Conservation (phyloP, 208 protist species). For the Leishmania braziliensis region DNA sequence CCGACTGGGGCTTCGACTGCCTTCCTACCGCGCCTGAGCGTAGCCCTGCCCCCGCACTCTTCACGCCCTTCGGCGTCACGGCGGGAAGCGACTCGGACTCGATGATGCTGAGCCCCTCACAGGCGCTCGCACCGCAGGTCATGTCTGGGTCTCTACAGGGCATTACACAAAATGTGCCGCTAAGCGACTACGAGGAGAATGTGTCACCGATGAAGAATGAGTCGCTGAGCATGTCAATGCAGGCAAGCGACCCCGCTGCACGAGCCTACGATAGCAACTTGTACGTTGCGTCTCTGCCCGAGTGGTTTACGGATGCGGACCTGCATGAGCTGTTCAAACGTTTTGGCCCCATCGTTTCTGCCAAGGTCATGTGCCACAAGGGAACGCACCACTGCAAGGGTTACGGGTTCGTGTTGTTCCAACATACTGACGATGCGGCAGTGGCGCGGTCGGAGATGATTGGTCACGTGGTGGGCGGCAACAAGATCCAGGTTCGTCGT, state of each 20-base stretch:
- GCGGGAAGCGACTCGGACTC: slow-evolving; percentile 7
- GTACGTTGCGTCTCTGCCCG: slow-evolving; percentile 69
- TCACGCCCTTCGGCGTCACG: slow-evolving; percentile 15
- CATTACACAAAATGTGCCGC: not conserved
- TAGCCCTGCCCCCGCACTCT: not conserved
- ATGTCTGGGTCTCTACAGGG: slow-evolving; percentile 10
- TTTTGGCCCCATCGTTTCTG: slow-evolving; percentile 65
- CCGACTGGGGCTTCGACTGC: slow-evolving; percentile 33
- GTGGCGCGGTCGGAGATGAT: slow-evolving; percentile 60
- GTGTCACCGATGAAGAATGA: slow-evolving; percentile 34
- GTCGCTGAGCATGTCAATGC: slow-evolving; percentile 17
- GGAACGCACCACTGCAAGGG: slow-evolving; percentile 62
- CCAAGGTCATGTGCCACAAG: slow-evolving; percentile 77
- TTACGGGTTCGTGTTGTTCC: slow-evolving; percentile 83
- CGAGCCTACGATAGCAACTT: slow-evolving; percentile 58
- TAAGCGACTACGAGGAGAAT: slow-evolving; percentile 22
- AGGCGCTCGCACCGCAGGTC: slow-evolving; percentile 3
- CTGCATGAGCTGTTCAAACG: slow-evolving; percentile 58
- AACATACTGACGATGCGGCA: slow-evolving; percentile 50
- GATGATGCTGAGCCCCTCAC: slow-evolving; percentile 11
- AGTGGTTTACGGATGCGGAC: slow-evolving; percentile 53
- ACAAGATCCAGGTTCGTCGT: slow-evolving; percentile 71
- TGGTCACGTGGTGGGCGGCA: slow-evolving; percentile 54
- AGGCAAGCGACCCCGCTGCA: slow-evolving; percentile 21
- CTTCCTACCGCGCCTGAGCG: slow-evolving; percentile 19